Base-by-base conservation (phyloP, 2,329 filamentous ascomycete species). In the Fusarium pseudoanthophilum region DNA sequence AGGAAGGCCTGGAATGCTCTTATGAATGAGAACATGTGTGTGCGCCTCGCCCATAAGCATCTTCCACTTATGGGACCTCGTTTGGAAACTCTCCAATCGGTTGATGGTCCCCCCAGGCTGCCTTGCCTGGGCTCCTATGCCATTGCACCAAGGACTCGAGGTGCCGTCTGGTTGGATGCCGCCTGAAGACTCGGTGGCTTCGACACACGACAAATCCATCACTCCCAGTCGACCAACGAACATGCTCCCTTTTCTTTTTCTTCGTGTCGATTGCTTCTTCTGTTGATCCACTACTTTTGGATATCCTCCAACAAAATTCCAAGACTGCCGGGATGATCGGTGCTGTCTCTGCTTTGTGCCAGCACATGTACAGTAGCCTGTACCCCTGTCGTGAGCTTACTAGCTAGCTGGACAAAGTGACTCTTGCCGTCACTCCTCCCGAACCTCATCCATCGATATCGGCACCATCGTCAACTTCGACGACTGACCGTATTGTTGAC, bases 311-410 rank as follows among this genome's bases (percentile, higher is more conserved):
- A 56, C 32, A 30, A 28, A 34, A 36, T 36, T 26, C 32, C 24
- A 52, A 36, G 15, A n/a, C 16, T 39, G n/a, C 21, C 34, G 11
- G 16, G 39, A 24, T 34, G 37, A 65, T 40, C 18, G 49, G 30
- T 60, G 20, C 40, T 34, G 46, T 4, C 46, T 14, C 43, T 70
- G 42, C 39, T 53, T 24, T 37, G 28, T 43, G 46, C 46, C 39
- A 39, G 57, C 26, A 40, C 58, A 55, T 46, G 39, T 58, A 59
- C 24, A 59, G 32, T 46, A 69, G 32, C 46, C 26, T 40, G 14
- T 15, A 69, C 34, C 67, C 67, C 52, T 70, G 67, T 69, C 52
- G 21, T 21, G 10, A 20, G 55, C 57, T 53, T 40, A 64, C 59
- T 65, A 39, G 66, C 14, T 43, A 11, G n/a, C 26, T 61, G 36